Evolutionary conservation across 2,329 filamentous ascomycete genomes (phyloP).

Genomic region (Curvularia lunata): DNA sequence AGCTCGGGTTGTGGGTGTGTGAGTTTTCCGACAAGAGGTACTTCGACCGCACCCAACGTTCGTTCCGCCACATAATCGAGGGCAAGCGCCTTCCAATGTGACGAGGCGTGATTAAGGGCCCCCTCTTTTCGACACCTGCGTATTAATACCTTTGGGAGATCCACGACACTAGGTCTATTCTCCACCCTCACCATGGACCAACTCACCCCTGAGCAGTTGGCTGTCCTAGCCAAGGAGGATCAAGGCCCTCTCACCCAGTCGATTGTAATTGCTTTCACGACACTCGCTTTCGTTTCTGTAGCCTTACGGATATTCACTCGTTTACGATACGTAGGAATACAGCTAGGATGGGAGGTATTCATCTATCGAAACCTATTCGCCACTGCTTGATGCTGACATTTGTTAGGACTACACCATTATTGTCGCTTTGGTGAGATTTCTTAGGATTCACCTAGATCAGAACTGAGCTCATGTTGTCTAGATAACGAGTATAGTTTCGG

Average conservation of each 20-base stretch:
- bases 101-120: background rate
- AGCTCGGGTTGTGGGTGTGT: conserved; percentile 1
- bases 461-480: background rate
- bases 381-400: background rate
- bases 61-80: background rate
- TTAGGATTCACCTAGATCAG: too few relatives aligned
- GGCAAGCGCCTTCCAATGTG: background rate
- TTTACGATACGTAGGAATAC: conserved; percentile 18
- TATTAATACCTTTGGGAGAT: background rate
- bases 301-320: conserved; percentile 30
- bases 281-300: conserved; percentile 28
- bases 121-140: background rate
- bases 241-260: conserved; percentile 22
- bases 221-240: conserved; percentile 25
- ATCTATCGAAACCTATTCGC: background rate
- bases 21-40: conserved; percentile 2
- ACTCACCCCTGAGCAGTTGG: conserved; percentile 26
- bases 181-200: conserved; percentile 18
- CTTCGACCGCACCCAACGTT: conserved; percentile 2
- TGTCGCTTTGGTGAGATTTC: background rate
- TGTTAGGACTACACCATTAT: background rate
- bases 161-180: background rate
- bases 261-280: conserved; percentile 29
- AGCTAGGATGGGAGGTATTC: conserved; percentile 27
- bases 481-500: conserved; percentile 13